Evolutionary conservation across 2,329 filamentous ascomycete species (phyloP).

Genomic region (Knoxdaviesia proteae): DNA sequence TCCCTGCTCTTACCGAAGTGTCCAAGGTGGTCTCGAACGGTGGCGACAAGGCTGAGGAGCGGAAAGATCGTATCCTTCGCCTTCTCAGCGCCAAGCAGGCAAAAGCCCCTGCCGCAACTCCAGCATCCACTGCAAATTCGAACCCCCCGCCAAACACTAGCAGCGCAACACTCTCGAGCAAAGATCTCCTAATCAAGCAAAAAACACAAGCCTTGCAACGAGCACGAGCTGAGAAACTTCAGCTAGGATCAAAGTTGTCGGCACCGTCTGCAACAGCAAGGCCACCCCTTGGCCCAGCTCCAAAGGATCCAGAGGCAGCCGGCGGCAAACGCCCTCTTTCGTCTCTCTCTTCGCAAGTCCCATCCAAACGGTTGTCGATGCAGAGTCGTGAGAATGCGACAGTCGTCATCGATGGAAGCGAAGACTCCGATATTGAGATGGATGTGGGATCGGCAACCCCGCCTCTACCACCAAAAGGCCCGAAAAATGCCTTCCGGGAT

Average conservation of each 20-base stretch:
- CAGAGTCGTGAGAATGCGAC: constrained; percentile 35
- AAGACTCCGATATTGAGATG: constrained; percentile 45
- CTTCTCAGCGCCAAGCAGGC: constrained; percentile 47
- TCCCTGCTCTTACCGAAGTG: no score
- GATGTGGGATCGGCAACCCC: constrained; percentile 27
- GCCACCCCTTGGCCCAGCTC: background rate
- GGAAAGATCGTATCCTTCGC: constrained; percentile 58
- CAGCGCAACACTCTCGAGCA: constrained; percentile 13
- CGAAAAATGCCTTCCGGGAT: constrained; percentile 13
- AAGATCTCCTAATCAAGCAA: constrained; percentile 51
- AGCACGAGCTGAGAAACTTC: background rate
- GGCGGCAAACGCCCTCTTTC: constrained; percentile 31
- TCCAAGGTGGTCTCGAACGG: no score
- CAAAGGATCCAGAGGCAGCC: no score
- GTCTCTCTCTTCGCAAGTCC: constrained; percentile 21
- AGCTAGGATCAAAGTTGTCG: background rate
- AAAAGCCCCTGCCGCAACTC: no score
- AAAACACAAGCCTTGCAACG: constrained; percentile 21
- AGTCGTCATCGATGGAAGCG: constrained; percentile 71
- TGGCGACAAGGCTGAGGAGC: constrained; percentile 30
- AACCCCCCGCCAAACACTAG: constrained; percentile 6
- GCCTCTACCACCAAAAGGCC: constrained; percentile 16
- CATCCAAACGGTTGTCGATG: constrained; percentile 40
- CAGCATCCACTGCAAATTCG: constrained; percentile 22
- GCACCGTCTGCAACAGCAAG: background rate